Evolutionary conservation across 306 rosid species (phyloP).

Genomic region (Castanea sativa): DNA sequence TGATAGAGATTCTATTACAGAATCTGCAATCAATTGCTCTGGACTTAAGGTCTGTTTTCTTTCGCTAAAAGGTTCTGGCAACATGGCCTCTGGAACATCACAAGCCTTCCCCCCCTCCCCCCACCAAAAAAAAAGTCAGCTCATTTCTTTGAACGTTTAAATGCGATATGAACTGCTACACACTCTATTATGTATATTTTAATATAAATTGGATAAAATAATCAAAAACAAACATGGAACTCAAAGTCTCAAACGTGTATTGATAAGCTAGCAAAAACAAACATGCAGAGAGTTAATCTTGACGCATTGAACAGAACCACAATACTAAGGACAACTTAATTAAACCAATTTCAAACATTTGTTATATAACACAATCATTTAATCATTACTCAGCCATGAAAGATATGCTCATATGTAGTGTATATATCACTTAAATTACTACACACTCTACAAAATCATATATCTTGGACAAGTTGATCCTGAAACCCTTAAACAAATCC

Average conservation of each 20-base stretch:
- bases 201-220: background rate
- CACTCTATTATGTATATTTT: background rate
- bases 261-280: background rate
- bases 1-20: constrained; percentile 17
- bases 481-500: background rate
- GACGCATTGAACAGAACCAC: background rate
- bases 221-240: background rate
- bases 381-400: background rate
- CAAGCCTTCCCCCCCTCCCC: constrained; percentile 37
- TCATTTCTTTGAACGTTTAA: background rate
- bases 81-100: constrained; percentile 63
- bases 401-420: background rate
- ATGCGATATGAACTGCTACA: background rate
- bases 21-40: constrained; percentile 30
- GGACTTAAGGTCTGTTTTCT: constrained; percentile 22
- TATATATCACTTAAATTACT: background rate
- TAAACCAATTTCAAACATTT: background rate
- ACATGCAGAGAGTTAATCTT: background rate
- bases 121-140: constrained; percentile 3
- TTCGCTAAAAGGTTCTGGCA: constrained; percentile 58
- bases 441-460: background rate
- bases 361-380: background rate
- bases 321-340: background rate
- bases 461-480: background rate
- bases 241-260: too few species aligned